These are phyloP conservation scores for Xylaria sp. DNA, from an alignment of 2,329 filamentous ascomycete genomes.

Conservation along the genomic window DNA sequence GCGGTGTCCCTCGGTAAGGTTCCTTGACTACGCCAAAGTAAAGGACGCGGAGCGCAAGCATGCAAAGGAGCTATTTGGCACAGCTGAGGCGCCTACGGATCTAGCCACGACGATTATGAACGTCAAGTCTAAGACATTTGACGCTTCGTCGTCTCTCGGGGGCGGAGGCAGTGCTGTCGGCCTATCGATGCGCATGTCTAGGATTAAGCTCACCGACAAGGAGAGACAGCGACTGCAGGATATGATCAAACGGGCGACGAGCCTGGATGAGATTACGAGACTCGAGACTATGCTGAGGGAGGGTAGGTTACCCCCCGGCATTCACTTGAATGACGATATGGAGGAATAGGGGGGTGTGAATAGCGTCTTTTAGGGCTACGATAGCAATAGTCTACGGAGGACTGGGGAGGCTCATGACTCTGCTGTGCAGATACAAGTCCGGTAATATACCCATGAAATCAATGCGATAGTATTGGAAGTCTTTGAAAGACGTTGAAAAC, in stretches of 20 bases:
- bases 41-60: constrained; percentile 83
- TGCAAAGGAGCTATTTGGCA: constrained; percentile 86
- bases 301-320: constrained; percentile 81
- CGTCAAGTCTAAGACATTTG: constrained; percentile 81
- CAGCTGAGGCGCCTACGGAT: constrained; percentile 78
- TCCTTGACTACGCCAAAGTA: constrained; percentile 93
- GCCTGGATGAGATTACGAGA: constrained; percentile 86
- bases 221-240: constrained; percentile 89
- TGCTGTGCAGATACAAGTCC: constrained; percentile 33
- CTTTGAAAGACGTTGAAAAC: constrained; percentile 4
- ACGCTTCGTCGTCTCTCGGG: constrained; percentile 57
- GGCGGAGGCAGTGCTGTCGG: constrained; percentile 59
- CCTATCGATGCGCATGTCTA: constrained; percentile 72
- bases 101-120: constrained; percentile 87
- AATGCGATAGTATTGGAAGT: constrained; percentile 38
- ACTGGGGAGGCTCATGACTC: background rate
- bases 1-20: constrained; percentile 84
- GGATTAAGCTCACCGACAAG: constrained; percentile 85
- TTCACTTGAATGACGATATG: constrained; percentile 68
- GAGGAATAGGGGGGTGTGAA: constrained; percentile 61
- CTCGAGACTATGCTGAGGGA: constrained; percentile 94
- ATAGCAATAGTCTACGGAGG: background rate
- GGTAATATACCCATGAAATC: constrained; percentile 46
- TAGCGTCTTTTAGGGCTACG: background rate
- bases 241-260: constrained; percentile 88